Evolutionary conservation across 2,329 filamentous ascomycete species (phyloP).

Genomic region (Ophiosphaerella herpotricha): DNA sequence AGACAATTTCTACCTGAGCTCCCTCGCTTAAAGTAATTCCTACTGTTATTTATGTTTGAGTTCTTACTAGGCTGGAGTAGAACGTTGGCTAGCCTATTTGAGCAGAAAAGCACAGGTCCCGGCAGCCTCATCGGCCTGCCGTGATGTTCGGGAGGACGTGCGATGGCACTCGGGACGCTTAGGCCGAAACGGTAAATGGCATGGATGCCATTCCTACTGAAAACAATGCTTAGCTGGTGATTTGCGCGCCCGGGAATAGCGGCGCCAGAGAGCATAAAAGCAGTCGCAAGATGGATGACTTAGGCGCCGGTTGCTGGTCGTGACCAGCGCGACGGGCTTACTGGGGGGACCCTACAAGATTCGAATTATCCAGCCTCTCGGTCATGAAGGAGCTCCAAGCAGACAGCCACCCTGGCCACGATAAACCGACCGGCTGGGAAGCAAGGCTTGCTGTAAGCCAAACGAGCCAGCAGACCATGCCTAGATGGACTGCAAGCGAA

Average conservation of each 20-base stretch:
- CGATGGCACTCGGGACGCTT: constrained; percentile 13
- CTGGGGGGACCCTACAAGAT: constrained; percentile 1
- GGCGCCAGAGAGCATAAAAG: no score
- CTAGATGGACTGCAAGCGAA: constrained; percentile 4
- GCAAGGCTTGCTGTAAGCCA: constrained; percentile 19
- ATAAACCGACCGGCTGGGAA: constrained; percentile 20
- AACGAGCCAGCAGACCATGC: constrained; percentile 16
- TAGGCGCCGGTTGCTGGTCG: background rate
- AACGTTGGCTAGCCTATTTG: no score
- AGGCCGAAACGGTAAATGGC: constrained; percentile 29
- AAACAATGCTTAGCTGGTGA: background rate
- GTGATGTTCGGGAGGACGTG: constrained; percentile 1
- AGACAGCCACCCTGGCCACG: constrained; percentile 20
- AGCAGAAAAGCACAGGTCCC: background rate
- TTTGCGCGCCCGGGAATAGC: constrained; percentile 1
- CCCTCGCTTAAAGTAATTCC: constrained; percentile 4
- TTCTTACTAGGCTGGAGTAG: constrained; percentile 27
- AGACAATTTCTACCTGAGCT: constrained; percentile 14
- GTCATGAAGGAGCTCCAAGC: constrained; percentile 16
- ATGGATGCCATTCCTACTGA: constrained; percentile 6
- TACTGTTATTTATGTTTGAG: constrained; percentile 17
- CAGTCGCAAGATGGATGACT: background rate
- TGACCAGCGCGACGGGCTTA: constrained; percentile 7
- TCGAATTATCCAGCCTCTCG: constrained; percentile 15
- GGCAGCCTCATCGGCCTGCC: constrained; percentile 8